Percentiles rank a stretch among this genome's conserved stretches.
Conservation (phyloP, 108 stramenopile species). For the Pseudonitzschia delicatissima region DNA sequence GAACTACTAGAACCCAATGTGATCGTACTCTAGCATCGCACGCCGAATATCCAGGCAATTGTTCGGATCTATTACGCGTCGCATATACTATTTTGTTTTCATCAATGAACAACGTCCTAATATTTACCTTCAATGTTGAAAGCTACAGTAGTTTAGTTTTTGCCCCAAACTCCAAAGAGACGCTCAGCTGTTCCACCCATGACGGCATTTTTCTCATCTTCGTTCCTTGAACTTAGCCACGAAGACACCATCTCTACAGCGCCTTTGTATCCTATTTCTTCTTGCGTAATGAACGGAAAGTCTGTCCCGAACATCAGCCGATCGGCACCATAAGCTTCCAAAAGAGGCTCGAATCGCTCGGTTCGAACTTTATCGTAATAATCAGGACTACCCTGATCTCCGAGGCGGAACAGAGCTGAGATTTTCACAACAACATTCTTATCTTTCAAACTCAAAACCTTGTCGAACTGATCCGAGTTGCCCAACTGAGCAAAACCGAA, state of each 20-base stretch:
- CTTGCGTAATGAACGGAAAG: slow-evolving; percentile 80
- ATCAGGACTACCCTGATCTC: slow-evolving; percentile 27
- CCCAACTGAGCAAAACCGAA: slow-evolving; percentile 83
- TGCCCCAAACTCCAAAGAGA: slow-evolving; percentile 65
- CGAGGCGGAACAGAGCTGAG: slow-evolving; percentile 80
- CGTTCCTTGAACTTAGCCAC: slow-evolving; percentile 45
- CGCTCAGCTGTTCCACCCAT: slow-evolving; percentile 69
- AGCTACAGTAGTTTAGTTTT: slow-evolving; percentile 2
- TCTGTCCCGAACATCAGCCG: slow-evolving; percentile 82
- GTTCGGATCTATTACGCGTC: too few relatives aligned
- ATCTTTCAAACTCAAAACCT: slow-evolving; percentile 47
- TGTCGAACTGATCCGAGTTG: slow-evolving; percentile 42
- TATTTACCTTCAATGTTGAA: background rate
- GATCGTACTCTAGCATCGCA: too few relatives aligned
- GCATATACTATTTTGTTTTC: too few relatives aligned
- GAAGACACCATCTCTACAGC: slow-evolving; percentile 55
- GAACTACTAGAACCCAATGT: too few relatives aligned
- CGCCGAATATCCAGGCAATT: too few relatives aligned
- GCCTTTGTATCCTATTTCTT: slow-evolving; percentile 51
- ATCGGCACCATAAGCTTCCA: slow-evolving; percentile 65
- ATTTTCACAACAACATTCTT: slow-evolving; percentile 65
- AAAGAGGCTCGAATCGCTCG: slow-evolving; percentile 62
- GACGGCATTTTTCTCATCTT: slow-evolving; percentile 31
- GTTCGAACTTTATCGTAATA: slow-evolving; percentile 57
- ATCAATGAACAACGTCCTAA: background rate